Evolutionary conservation across 2,329 filamentous ascomycete species (phyloP).

Genomic region (Aspergillus sp.): DNA sequence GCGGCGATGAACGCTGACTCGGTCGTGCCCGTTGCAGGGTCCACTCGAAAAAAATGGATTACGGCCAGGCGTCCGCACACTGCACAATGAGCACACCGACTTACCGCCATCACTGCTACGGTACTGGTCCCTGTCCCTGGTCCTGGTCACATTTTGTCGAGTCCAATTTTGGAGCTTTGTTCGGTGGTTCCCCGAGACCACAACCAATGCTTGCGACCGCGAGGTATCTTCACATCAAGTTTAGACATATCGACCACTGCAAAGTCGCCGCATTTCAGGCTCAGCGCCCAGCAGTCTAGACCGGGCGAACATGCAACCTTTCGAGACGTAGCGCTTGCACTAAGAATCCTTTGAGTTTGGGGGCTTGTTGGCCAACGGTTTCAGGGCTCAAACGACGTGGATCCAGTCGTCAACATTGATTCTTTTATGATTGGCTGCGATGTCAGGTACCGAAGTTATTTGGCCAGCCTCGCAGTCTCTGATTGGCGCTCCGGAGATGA

Average conservation of each 20-base stretch:
- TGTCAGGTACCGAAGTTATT: slow-evolving; percentile 2
- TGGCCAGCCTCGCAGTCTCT: not conserved
- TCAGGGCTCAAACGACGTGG: slow-evolving; percentile 2
- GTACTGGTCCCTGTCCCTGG: too few relatives aligned
- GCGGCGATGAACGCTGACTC: slow-evolving; percentile 4
- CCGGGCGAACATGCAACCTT: not conserved
- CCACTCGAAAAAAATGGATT: not conserved
- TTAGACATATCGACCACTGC: not conserved
- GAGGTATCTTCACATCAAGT: not conserved
- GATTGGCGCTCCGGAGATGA: not conserved
- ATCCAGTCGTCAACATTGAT: not conserved
- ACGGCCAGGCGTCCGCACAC: too few relatives aligned
- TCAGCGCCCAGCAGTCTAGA: slow-evolving; percentile 4
- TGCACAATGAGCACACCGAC: not conserved
- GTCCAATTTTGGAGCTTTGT: not conserved
- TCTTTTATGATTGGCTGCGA: not conserved
- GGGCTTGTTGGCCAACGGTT: slow-evolving; percentile 1
- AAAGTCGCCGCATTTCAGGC: slow-evolving; percentile 1
- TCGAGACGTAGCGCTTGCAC: not conserved
- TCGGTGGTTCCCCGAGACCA: not conserved
- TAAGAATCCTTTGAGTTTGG: not conserved
- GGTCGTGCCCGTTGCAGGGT: slow-evolving; percentile 4
- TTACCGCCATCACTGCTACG: not conserved
- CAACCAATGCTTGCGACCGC: too few relatives aligned
- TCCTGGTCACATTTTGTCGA: not conserved